Percentiles rank a stretch among this genome's conserved stretches.
phyloP scores from a whole-genome alignment of 805 yeast genomes.

The Kluyveromyces nonfermentans region DNA sequence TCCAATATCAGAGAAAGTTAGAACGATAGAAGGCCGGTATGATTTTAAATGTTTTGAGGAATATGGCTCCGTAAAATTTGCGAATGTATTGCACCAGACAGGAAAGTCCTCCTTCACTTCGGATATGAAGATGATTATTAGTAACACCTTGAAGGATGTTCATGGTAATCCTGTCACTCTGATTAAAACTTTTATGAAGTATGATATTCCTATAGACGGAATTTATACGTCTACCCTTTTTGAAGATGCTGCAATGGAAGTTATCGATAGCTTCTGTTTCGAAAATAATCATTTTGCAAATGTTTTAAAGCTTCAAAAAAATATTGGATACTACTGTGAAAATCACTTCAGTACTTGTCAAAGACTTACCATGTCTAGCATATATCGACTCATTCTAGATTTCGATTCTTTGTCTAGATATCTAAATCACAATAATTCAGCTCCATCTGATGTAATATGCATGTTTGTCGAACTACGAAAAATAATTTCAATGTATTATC shows the following conservation, averaged over 20 bases:
- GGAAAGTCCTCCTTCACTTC: not conserved
- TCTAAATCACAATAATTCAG: not conserved
- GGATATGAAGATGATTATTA: not conserved
- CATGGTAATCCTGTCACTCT: not conserved
- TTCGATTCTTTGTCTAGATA: not conserved
- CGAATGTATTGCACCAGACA: not conserved
- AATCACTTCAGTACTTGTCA: not conserved
- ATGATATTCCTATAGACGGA: not conserved
- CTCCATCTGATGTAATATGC: not conserved
- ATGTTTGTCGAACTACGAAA: not conserved
- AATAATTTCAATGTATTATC: not conserved
- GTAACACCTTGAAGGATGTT: not conserved
- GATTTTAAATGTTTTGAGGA: not conserved
- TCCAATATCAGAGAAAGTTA: not conserved
- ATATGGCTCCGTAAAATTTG: not conserved
- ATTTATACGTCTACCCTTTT: not conserved
- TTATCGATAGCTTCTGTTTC: not conserved
- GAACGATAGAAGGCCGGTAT: not conserved
- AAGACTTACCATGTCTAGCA: not conserved
- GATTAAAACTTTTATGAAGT: not conserved
- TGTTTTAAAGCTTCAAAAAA: not conserved
- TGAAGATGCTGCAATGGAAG: not conserved
- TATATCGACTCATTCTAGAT: not conserved
- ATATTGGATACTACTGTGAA: not conserved
- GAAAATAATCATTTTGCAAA: not conserved